Base-by-base conservation (phyloP, 257 asterid species). In the Voacanga thouarsii region DNA sequence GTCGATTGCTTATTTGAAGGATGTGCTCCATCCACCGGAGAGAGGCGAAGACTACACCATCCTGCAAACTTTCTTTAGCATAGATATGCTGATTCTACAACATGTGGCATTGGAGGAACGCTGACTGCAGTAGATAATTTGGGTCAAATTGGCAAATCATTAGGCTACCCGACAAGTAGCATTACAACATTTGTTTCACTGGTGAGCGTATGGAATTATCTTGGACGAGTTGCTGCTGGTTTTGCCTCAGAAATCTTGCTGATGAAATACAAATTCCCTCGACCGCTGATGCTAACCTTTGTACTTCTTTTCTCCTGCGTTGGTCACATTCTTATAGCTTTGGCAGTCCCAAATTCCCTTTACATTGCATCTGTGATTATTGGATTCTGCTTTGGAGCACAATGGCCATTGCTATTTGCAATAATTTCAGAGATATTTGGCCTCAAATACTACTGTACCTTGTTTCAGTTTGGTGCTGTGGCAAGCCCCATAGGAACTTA, bases 401-500 rank as follows among this genome's bases (percentile, higher is more conserved):
- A 84, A 64, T 84, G 88, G 88, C 88, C 88, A 23, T 51, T 85
- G 75, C 77, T 85, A 15, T 85, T 79, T 26, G 82, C 88, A 18
- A 85, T 85, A 6, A 85, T 85, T 16, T 85, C 88, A 0, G 86
- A 85, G 49, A 4, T 85, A 19, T 85, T 85, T 56, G 88, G 88
- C 21, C 79, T 85, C 43, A 82, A 77, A 69, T 82, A 82, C 77
- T 87, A 84, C 81, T 87, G 88, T 2, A 87, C 87, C 3, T 75
- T 87, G 81, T 80, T 65, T 65, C 85, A 82, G 49, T 79, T 82
- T 30, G 90, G 90, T 23, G 88, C 79, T 30, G 85, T 83, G 24
- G 86, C 90, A 19, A 87, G 90, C 21, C 90, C 90, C 0, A 78
- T 84, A 7, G 90, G 90, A 49, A 87, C 85, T 56, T 84, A 87